phyloP scores from a whole-genome alignment of 768 basidiomycete species.

The Phaeotremella fagi region DNA sequence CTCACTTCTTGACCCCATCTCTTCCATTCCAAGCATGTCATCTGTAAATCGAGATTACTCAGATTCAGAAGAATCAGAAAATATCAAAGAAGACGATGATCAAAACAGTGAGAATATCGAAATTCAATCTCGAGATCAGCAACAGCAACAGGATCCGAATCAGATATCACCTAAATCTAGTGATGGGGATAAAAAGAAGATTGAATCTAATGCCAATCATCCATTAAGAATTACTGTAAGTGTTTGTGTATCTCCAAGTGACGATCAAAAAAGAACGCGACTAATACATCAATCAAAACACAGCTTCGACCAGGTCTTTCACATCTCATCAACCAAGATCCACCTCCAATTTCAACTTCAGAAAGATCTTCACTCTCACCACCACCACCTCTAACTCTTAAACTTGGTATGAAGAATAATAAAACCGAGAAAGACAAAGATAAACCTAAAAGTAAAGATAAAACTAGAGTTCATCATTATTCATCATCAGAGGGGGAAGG shows the following conservation, averaged over 20 bases:
- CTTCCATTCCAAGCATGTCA: no score
- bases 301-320: slow-evolving; percentile 30
- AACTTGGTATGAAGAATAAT: slow-evolving; percentile 24
- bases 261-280: no score
- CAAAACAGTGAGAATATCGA: background rate
- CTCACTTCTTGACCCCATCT: no score
- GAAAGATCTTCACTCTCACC: slow-evolving; percentile 41
- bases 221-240: slow-evolving; percentile 19
- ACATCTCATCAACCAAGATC: slow-evolving; percentile 16
- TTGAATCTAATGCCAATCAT: slow-evolving; percentile 1
- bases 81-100: background rate
- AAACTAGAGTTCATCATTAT: no score
- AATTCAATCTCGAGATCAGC: no score
- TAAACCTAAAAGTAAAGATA: no score
- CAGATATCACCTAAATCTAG: no score
- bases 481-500: slow-evolving; percentile 21
- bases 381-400: slow-evolving; percentile 40
- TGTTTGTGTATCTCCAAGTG: no score
- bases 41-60: no score
- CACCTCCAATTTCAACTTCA: slow-evolving; percentile 1
- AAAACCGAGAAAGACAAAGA: slow-evolving; percentile 19
- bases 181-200: slow-evolving; percentile 8
- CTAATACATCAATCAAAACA: no score
- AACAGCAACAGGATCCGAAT: no score
- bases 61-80: slow-evolving; percentile 21